Evolutionary conservation across 2,329 filamentous ascomycete genomes (phyloP).

Genomic region (Aureobasidium subglaciale): DNA sequence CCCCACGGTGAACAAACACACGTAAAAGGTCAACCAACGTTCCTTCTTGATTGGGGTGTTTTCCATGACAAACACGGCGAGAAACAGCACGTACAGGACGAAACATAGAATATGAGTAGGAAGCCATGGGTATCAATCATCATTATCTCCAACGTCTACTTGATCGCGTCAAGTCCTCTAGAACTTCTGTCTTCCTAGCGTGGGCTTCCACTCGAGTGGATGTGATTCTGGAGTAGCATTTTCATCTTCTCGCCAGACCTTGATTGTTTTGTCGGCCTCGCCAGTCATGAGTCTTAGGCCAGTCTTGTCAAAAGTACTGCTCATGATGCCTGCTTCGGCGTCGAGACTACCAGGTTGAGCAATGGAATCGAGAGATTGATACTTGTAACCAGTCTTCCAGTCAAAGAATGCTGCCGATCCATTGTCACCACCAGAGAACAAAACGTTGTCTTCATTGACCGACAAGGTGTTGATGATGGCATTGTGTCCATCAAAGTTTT

Average conservation of each 20-base stretch:
- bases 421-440: slow-evolving; percentile 94
- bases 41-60: neutral
- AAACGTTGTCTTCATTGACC: slow-evolving; percentile 88
- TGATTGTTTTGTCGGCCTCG: slow-evolving; percentile 92
- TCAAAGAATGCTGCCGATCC: slow-evolving; percentile 98
- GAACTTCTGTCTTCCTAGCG: slow-evolving; percentile 66
- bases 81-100: neutral
- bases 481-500: slow-evolving; percentile 96
- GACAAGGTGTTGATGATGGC: slow-evolving; percentile 90
- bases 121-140: slow-evolving; percentile 12
- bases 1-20: neutral
- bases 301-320: slow-evolving; percentile 83
- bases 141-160: slow-evolving; percentile 11
- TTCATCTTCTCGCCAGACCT: slow-evolving; percentile 94
- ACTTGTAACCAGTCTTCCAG: slow-evolving; percentile 93
- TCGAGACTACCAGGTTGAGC: slow-evolving; percentile 92
- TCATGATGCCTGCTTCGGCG: slow-evolving; percentile 91
- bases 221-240: slow-evolving; percentile 85
- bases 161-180: slow-evolving; percentile 7
- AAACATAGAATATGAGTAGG: neutral
- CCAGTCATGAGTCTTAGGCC: slow-evolving; percentile 58
- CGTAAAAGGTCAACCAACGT: neutral
- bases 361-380: slow-evolving; percentile 81
- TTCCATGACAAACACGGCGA: neutral
- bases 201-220: slow-evolving; percentile 87